Conservation (phyloP, 495 filamentous ascomycete genomes). For the Trypethelium eluteriae region DNA sequence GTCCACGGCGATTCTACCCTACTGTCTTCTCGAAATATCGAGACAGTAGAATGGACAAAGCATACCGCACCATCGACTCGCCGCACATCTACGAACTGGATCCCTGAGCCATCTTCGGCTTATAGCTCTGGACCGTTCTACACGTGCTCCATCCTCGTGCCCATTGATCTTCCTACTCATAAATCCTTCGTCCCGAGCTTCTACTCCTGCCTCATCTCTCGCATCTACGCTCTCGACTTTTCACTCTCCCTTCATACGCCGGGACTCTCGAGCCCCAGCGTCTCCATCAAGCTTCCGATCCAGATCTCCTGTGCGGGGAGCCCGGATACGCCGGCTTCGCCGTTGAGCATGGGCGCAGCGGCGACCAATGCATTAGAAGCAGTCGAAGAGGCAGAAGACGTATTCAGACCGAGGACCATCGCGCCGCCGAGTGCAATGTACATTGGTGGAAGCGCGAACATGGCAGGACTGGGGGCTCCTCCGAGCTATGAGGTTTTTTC, state of each 20-base stretch:
- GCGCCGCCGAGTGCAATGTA: conserved; percentile 2
- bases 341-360: conserved; percentile 5
- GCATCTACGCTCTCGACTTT: conserved; percentile 70
- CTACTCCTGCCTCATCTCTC: conserved; percentile 73
- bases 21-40: conserved; percentile 59
- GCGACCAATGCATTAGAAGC: background rate
- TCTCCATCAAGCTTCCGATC: conserved; percentile 65
- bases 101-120: conserved; percentile 39
- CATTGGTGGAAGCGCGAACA: background rate
- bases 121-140: conserved; percentile 47
- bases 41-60: conserved; percentile 58
- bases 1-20: conserved; percentile 55
- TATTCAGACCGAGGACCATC: conserved; percentile 10
- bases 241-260: conserved; percentile 54
- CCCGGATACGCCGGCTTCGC: conserved; percentile 19
- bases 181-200: conserved; percentile 81
- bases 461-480: background rate
- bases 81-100: conserved; percentile 49
- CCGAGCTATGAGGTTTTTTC: conserved; percentile 6
- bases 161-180: conserved; percentile 62
- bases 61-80: conserved; percentile 40
- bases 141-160: conserved; percentile 61
- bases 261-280: conserved; percentile 45
- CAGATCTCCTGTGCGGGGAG: conserved; percentile 49
- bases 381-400: conserved; percentile 7